Percentiles rank a stretch among this genome's conserved stretches.
phyloP scores from a whole-genome alignment of 2,329 filamentous ascomycete genomes.

The Fusarium longipes region DNA sequence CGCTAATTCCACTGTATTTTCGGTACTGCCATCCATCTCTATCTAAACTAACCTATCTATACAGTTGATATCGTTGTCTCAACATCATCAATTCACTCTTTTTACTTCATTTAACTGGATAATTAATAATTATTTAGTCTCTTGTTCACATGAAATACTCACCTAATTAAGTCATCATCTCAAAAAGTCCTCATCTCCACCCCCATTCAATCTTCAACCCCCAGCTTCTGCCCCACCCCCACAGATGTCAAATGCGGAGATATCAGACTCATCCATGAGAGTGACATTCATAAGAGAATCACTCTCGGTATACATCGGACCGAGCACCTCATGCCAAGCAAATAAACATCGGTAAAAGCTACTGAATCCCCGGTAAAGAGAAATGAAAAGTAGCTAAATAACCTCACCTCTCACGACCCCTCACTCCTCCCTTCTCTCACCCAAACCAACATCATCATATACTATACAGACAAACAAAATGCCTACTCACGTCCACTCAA shows the following conservation, averaged over 20 bases:
- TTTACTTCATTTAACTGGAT: too few species aligned
- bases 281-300: not conserved
- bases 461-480: constrained; percentile 31
- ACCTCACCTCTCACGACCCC: constrained; percentile 1
- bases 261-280: not conserved
- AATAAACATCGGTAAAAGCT: constrained; percentile 2
- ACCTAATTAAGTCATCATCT: not conserved
- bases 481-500: constrained; percentile 55
- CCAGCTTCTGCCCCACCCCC: constrained; percentile 33
- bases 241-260: constrained; percentile 38
- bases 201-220: constrained; percentile 24
- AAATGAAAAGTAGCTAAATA: constrained; percentile 10
- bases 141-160: too few species aligned
- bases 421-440: not conserved
- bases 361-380: not conserved
- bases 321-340: constrained; percentile 17
- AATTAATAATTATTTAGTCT: too few species aligned
- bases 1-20: not conserved
- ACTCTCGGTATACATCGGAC: constrained; percentile 37
- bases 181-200: constrained; percentile 14
- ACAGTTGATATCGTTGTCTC: not conserved
- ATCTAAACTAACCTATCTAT: not conserved
- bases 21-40: too few species aligned
- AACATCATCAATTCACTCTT: too few species aligned
- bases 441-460: not conserved